phyloP scores from a whole-genome alignment of 805 yeast genomes.

The Kodamaea laetipori region DNA sequence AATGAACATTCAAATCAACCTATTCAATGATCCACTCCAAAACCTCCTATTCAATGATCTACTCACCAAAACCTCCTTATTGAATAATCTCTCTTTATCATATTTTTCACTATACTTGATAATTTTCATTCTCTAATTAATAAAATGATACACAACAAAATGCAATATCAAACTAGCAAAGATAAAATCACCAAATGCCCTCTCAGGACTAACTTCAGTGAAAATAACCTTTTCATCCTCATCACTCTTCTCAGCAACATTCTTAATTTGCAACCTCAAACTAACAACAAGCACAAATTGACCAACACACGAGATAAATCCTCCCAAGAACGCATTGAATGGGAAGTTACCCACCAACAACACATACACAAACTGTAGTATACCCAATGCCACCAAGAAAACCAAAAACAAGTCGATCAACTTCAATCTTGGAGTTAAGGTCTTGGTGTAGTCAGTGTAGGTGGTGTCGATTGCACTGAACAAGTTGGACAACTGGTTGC shows the following conservation, averaged over 20 bases:
- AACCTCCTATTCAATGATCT: too few relatives aligned
- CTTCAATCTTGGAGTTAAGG: slow-evolving; percentile 51
- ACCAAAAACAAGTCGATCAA: slow-evolving; percentile 77
- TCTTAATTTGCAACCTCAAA: slow-evolving; percentile 65
- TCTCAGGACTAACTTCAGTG: slow-evolving; percentile 36
- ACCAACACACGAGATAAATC: slow-evolving; percentile 89
- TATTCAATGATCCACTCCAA: too few relatives aligned
- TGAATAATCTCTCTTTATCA: too few relatives aligned
- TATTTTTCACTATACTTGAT: too few relatives aligned
- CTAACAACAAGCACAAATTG: slow-evolving; percentile 89
- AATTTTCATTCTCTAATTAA: slow-evolving; percentile 58
- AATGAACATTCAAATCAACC: too few relatives aligned
- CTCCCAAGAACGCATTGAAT: slow-evolving; percentile 94
- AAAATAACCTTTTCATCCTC: slow-evolving; percentile 15
- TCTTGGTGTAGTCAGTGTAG: slow-evolving; percentile 33
- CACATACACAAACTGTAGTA: slow-evolving; percentile 77
- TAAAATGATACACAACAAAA: slow-evolving; percentile 86
- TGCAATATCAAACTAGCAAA: slow-evolving; percentile 87
- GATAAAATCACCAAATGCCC: slow-evolving; percentile 85
- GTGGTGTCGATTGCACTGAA: slow-evolving; percentile 35
- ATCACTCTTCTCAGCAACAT: slow-evolving; percentile 10
- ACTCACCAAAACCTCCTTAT: too few relatives aligned
- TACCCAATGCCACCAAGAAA: slow-evolving; percentile 74
- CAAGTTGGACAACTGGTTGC: slow-evolving; percentile 27
- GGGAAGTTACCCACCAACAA: slow-evolving; percentile 86